phyloP scores from a whole-genome alignment of 2,329 filamentous ascomycete genomes.

The Fusarium brachygibbosum region DNA sequence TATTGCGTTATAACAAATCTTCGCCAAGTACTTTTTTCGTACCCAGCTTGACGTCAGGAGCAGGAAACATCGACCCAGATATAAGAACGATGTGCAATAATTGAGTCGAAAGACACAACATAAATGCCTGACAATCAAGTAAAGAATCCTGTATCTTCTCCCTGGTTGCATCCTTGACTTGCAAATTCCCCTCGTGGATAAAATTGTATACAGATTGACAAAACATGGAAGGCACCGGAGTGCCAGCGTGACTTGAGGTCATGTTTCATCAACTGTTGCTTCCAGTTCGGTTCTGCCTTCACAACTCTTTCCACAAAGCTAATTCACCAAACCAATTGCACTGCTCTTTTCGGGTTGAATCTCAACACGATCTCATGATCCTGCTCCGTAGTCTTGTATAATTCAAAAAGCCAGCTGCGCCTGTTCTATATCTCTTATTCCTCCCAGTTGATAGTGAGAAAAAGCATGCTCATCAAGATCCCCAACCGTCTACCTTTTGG shows the following conservation, averaged over 20 bases:
- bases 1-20: slow-evolving; percentile 42
- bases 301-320: slow-evolving; percentile 23
- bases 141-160: slow-evolving; percentile 25
- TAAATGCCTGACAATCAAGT: slow-evolving; percentile 41
- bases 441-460: slow-evolving; percentile 24
- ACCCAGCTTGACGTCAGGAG: slow-evolving; percentile 24
- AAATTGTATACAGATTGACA: slow-evolving; percentile 12
- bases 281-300: slow-evolving; percentile 31
- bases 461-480: slow-evolving; percentile 32
- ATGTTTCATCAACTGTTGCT: slow-evolving; percentile 18
- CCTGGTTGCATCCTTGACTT: slow-evolving; percentile 33
- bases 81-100: slow-evolving; percentile 26
- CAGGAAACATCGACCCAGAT: slow-evolving; percentile 33
- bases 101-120: slow-evolving; percentile 27
- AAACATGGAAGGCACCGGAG: not conserved
- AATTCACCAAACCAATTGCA: slow-evolving; percentile 16
- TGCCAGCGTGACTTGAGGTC: slow-evolving; percentile 17
- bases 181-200: slow-evolving; percentile 9
- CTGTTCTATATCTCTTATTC: slow-evolving; percentile 27
- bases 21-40: slow-evolving; percentile 28
- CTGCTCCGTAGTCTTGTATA: slow-evolving; percentile 32
- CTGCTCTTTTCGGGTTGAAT: slow-evolving; percentile 24
- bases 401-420: slow-evolving; percentile 40
- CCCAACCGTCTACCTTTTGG: slow-evolving; percentile 37
- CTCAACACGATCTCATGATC: slow-evolving; percentile 20